Base-by-base conservation (phyloP, 2,329 filamentous ascomycete genomes). In the Exophiala spinifera region DNA sequence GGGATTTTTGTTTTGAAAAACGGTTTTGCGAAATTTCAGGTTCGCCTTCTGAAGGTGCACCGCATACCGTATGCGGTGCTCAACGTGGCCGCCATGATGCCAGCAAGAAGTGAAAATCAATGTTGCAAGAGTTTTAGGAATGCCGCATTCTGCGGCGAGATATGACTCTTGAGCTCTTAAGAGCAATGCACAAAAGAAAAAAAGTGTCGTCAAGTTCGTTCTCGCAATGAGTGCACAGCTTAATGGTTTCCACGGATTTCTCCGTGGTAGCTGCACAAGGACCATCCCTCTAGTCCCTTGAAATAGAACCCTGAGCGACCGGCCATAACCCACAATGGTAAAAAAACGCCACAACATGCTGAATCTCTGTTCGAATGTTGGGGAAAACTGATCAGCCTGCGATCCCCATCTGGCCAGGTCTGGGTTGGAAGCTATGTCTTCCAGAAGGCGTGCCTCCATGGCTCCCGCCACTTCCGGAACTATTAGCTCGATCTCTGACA, bases 391-490 rank as follows among this genome's bases (percentile, higher is more conserved):
- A 19, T 59, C 51, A 64, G 46, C 60, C 57, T 31, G 57, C 44
- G 33, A 64, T 40, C 14, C 60, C 61, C 53, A 60, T 58, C 23
- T 57, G 52, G 44, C 63, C 60, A 14, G 60, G 55, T 46, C 57
- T 61, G 4, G 53, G 53, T 39, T 64, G 61, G 54, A 62, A 65
- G 40, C 61, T 64, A 19, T 63, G 62, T 36, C 61, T 53, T 49
- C 57, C 56, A 28, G 44, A 46, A n/a, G 52, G 52, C 19, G 47
- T 49, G 49, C 37, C 62, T 8, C 42, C 50, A 34, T 60, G 51
- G 45, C 59, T 61, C 23, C 57, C 60, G 5, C 49, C 45, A 49
- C 63, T 65, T 40, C 60, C 61, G 21, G 52, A 42, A 46, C 63
- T 64, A 21, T 59, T 61, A 21, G 59, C 60, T 20, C 61, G 52